These are phyloP conservation scores for Castanospermum australe DNA, from an alignment of 306 rosid genomes.

Conservation along the genomic window DNA sequence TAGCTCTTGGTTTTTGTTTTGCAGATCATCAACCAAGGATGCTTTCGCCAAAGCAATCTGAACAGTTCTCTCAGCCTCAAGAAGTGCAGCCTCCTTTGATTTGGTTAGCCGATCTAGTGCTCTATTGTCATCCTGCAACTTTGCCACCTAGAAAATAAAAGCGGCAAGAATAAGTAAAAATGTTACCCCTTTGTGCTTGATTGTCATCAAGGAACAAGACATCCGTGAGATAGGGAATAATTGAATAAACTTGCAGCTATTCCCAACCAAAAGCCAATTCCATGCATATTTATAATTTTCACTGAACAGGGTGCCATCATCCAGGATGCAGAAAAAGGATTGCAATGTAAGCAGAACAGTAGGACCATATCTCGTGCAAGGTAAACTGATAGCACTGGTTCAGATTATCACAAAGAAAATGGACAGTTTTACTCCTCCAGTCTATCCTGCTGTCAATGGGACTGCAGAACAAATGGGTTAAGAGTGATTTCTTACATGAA, in stretches of 20 bases:
- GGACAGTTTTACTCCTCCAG: too few species aligned
- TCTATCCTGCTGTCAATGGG: too few species aligned
- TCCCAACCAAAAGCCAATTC: background rate
- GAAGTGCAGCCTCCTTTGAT: constrained; percentile 77
- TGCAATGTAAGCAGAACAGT: constrained; percentile 7
- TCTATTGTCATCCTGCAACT: constrained; percentile 71
- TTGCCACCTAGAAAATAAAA: constrained; percentile 48
- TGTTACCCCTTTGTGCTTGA: background rate
- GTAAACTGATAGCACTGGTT: too few species aligned
- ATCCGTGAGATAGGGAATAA: background rate
- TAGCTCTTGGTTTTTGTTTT: constrained; percentile 72
- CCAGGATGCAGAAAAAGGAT: background rate
- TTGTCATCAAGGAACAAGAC: background rate
- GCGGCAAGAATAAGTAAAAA: background rate
- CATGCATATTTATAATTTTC: background rate
- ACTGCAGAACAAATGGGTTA: too few species aligned
- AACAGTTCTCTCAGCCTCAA: constrained; percentile 75
- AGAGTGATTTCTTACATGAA: too few species aligned
- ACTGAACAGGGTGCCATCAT: background rate
- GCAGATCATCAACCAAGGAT: constrained; percentile 72
- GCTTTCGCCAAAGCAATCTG: constrained; percentile 71
- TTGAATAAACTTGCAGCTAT: background rate
- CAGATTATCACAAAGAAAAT: too few species aligned
- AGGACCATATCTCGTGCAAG: background rate
- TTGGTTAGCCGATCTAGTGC: constrained; percentile 72